Evolutionary conservation across 2,329 filamentous ascomycete species (phyloP), one percentile per base, ranked within the genome.

Genomic region (Ceratocystis harringtonii): DNA sequence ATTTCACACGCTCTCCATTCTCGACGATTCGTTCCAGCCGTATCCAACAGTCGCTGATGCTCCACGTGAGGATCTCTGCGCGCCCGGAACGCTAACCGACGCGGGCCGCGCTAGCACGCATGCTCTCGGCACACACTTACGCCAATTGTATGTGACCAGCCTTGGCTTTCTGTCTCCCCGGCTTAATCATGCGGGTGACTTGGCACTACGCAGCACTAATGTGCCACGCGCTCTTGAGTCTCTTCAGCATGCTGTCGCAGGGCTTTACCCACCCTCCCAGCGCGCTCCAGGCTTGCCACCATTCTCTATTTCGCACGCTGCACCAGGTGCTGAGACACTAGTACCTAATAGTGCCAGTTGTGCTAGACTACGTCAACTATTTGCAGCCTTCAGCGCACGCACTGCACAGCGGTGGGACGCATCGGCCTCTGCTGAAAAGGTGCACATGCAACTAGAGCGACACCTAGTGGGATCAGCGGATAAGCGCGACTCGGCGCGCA

Each of bases 51-150:
- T 89, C 0, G 83, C 87, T 5, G 74, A 76, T 0, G 86, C 86
- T 68, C 82, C 90, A 72, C 80, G 87, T n/a, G 90, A 96, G 73
- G 81, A 80, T 52, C 82, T 97, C 68, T 99, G 92, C 79, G 88
- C 86, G 74, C 81, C 83, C 73, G 83, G 89, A 70, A 87, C 88
- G 78, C 78, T 92, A 70, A 92, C 89, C 25, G 88, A 92, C 73
- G 81, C 79, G 70, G 89, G 89, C 63, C 82, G 89, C 48, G 79
- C 84, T 72, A 89, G 87, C 1, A 92, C 89, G 0, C 84, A 83
- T 71, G 79, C 81, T 15, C 80, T 92, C 0, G 89, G 89, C 25
- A 76, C 78, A 66, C 82, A 89, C 61, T 77, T 92, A 64, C 82
- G 89, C 64, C 75, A 78, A 69, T 84, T 92, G 22, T 92, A 92